Conservation (phyloP, 306 rosid species). For the Alnus glutinosa region DNA sequence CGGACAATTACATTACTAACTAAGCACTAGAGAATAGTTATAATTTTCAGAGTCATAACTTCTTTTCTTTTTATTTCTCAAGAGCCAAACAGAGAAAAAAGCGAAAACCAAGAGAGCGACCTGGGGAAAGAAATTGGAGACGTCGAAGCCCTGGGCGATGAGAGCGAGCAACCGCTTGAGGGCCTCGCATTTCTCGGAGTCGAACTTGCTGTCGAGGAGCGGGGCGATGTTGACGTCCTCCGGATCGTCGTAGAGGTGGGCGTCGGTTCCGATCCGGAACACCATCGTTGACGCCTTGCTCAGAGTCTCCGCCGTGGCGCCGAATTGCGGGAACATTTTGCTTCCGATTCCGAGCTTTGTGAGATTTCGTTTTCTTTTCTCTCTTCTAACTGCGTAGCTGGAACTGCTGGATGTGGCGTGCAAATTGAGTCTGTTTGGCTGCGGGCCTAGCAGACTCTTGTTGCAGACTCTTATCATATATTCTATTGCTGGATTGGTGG, state of each 20-base stretch:
- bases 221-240: constrained; percentile 83
- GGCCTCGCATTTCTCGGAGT: constrained; percentile 93
- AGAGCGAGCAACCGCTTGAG: constrained; percentile 94
- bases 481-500: neutral
- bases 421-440: neutral
- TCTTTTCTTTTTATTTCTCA: neutral
- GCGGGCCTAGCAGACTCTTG: neutral
- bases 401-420: neutral
- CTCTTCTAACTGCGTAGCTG: neutral
- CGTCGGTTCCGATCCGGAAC: constrained; percentile 98
- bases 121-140: constrained; percentile 95
- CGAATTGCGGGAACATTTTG: constrained; percentile 80
- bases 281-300: constrained; percentile 94
- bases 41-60: neutral
- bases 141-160: constrained; percentile 96
- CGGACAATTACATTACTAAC: no score
- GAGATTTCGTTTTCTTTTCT: neutral
- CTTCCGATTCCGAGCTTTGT: neutral
- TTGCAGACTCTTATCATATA: neutral
- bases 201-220: constrained; percentile 90
- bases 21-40: no score
- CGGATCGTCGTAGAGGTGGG: constrained; percentile 98
- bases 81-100: constrained; percentile 11
- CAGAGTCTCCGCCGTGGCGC: constrained; percentile 88
- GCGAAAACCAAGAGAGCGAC: constrained; percentile 22